Evolutionary conservation across 1,284 basidiomycete genomes (phyloP), one percentile per base, ranked within the genome.

Genomic region (Thecaphora thlaspeos): DNA sequence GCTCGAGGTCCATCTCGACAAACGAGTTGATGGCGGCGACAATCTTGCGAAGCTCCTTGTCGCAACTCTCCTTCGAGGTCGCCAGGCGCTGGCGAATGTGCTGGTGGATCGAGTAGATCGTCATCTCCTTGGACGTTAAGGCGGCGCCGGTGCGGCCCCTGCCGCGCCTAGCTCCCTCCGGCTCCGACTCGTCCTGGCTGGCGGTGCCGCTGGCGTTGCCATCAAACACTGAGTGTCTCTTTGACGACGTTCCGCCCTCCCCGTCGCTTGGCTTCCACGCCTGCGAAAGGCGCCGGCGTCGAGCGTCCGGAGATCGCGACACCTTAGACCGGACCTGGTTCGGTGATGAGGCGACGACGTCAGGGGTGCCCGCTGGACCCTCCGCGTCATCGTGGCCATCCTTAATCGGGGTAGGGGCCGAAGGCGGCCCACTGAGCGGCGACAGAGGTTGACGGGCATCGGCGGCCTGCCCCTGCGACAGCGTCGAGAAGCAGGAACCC

Each of bases 71-170:
- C 82, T 98, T 98, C 54, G 94, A 92, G 1, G 88, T 88, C 79
- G 88, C 89, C 78, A 97, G 86, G 50, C 94, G 88, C 69, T 91
- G 86, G 43, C 89, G 90, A 71, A 97, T 90, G 81, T 97, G 93
- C 55, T 91, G 86, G 51, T 90, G 84, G 58, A 97, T 92, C 71
- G 92, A 94, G 41, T 70, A 51, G 54, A 76, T 75, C 18, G 75
- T 72, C 36, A 71, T 72, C 8, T 72, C 70, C 41, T 68, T 72
- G 30, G 63, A 57, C 0, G 55, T 51, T 12, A 50, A 45, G 40
- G 43, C 51, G 36, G 51, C 54, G 41, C 48, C 49, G 7, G 51
- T 54, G 17, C 51, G 26, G 22, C 50, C 48, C 15, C 54, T 46
- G 5, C 37, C 19, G 14, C 37, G 17, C 17, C 14, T 17, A 8